These are phyloP conservation scores for Carex scoparia DNA, from an alignment of 176 grass and related monocot species.

Conservation along the genomic window DNA sequence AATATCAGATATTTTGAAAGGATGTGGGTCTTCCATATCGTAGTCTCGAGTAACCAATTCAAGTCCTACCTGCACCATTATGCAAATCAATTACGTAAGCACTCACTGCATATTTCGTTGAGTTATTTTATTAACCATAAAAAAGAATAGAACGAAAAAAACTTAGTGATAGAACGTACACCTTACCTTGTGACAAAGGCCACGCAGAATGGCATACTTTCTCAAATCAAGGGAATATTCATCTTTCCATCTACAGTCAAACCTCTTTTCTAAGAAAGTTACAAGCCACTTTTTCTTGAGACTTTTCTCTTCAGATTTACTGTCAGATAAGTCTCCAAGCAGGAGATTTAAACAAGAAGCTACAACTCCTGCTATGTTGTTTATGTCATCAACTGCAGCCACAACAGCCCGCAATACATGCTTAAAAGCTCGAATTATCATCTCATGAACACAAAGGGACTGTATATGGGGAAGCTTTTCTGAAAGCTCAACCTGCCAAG, in stretches of 20 bases:
- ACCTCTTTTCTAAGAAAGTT: conserved; percentile 73
- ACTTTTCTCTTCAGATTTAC: conserved; percentile 28
- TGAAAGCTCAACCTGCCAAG: conserved; percentile 81
- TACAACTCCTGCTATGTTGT: conserved; percentile 53
- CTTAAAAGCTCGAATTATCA: conserved; percentile 97
- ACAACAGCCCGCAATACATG: conserved; percentile 84
- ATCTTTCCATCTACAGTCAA: conserved; percentile 77
- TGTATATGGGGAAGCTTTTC: conserved; percentile 96
- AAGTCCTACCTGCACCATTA: conserved; percentile 78
- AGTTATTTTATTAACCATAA: not conserved
- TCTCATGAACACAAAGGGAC: conserved; percentile 95
- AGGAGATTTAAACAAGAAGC: conserved; percentile 90
- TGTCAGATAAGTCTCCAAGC: conserved; percentile 68
- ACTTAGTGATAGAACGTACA: not conserved
- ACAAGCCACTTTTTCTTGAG: conserved; percentile 86
- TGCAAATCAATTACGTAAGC: not conserved
- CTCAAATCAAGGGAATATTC: conserved; percentile 66
- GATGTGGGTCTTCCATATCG: conserved; percentile 63
- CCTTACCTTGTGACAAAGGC: conserved; percentile 92
- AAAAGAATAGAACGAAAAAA: not conserved
- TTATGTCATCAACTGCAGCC: conserved; percentile 66
- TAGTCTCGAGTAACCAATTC: conserved; percentile 92
- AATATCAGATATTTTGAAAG: conserved; percentile 81
- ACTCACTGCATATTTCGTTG: not conserved
- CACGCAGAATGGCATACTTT: conserved; percentile 94